Percentiles rank a stretch among this genome's conserved stretches.
Evolutionary conservation across 83 land plant genomes (phyloP).

Genomic region (Picea abies): DNA sequence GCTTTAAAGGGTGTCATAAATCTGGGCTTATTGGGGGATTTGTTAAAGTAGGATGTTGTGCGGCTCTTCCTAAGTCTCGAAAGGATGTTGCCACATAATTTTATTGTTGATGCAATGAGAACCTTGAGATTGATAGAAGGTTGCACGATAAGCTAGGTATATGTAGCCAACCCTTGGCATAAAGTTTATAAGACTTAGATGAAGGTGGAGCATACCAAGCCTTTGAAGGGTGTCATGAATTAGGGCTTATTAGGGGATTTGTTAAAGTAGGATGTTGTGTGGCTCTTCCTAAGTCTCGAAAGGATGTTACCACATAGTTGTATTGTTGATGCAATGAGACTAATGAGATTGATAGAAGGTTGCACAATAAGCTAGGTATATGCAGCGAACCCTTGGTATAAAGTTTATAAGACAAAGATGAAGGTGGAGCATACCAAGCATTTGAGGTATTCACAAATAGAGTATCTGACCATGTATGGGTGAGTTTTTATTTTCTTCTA

Average conservation of each 20-base stretch:
- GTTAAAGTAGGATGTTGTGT: too few relatives aligned
- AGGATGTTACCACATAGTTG: slow-evolving; percentile 3
- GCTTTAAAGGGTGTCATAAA: too few relatives aligned
- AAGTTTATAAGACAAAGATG: slow-evolving; percentile 4
- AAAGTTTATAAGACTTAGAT: slow-evolving; percentile 4
- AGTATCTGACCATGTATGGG: not conserved
- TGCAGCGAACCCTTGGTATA: slow-evolving; percentile 34
- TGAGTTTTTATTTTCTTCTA: not conserved
- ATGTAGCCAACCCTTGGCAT: slow-evolving; percentile 36
- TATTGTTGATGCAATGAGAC: slow-evolving; percentile 33
- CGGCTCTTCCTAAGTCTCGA: too few relatives aligned
- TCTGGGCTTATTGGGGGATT: too few relatives aligned
- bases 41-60: too few relatives aligned
- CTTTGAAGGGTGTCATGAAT: too few relatives aligned
- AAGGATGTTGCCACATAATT: slow-evolving; percentile 10
- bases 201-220: slow-evolving; percentile 13
- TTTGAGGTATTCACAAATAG: not conserved
- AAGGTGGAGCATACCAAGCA: slow-evolving; percentile 11
- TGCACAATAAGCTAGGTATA: slow-evolving; percentile 70
- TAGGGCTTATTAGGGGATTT: too few relatives aligned
- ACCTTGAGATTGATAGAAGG: slow-evolving; percentile 57
- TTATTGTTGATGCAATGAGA: slow-evolving; percentile 32
- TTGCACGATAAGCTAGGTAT: slow-evolving; percentile 66
- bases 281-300: not conserved
- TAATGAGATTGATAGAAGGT: slow-evolving; percentile 54